Base-by-base conservation (phyloP, 306 rosid species). In the Cucumis cinereus region DNA sequence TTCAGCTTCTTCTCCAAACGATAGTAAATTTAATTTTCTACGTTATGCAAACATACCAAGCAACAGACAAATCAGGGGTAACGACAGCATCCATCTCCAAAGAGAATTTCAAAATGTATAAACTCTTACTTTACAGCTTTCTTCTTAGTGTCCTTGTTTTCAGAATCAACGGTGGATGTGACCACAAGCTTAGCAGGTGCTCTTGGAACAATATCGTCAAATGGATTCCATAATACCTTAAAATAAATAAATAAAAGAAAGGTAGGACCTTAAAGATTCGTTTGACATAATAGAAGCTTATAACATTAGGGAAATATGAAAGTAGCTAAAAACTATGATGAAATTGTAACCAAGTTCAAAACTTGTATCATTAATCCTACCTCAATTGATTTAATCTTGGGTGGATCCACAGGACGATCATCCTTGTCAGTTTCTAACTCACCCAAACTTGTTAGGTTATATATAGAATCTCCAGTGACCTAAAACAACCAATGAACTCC, bases 1-100 rank as follows among this genome's bases (percentile, higher is more conserved):
- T 89, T 92, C 99, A 61, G 96, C 90, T 84, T 94, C 99, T 87
- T 92, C 99, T 79, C 93, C 98, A 74, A 92, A 94, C 4, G 99
- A 94, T 80, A 94, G 96, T 84, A 94, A 88, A 80, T 81, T 94
- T 77, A 89, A 84, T 81, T 89, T 92, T 80, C 99, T 94, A 86
- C 80, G 81, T 73, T 14, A 82, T 38, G 49, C 57, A 82, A 26
- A 64, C 73, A 77, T 24, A 56, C 12, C 17, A 68, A 45, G 45
- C 67, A 10, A 36, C 19, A 36, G 14, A 55, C 7, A 66, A 74
- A 36, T 74, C 52, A 54, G 52, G 61, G 53, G 19, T n/a, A n/a
- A 53, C 22, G 20, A 36, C 10, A 19, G 60, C 26, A 19, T n/a
- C 24, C 55, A 74, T 53, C 43, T 20, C 58, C 26, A 7, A 59